Evolutionary conservation across 305 asterid genomes (phyloP).

Genomic region (Monarda citriodora): DNA sequence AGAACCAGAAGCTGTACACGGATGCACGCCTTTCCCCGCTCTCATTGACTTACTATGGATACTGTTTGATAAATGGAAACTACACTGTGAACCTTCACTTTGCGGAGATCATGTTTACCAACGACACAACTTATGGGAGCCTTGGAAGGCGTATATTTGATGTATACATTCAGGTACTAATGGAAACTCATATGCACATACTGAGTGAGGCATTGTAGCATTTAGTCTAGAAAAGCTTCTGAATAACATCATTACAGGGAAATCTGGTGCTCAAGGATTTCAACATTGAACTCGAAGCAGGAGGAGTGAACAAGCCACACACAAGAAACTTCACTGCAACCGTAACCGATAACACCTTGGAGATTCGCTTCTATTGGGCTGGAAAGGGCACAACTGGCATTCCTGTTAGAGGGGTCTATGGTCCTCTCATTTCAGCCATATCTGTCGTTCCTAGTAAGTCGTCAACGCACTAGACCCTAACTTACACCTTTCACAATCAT

Average conservation of each 20-base stretch:
- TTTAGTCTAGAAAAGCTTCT: no score
- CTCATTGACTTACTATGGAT: conserved; percentile 71
- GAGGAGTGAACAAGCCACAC: conserved; percentile 30
- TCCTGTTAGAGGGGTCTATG: conserved; percentile 26
- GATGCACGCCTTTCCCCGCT: conserved; percentile 68
- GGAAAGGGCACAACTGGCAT: conserved; percentile 33
- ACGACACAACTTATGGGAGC: conserved; percentile 38
- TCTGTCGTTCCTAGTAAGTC: no score
- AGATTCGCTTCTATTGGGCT: conserved; percentile 61
- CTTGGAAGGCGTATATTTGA: conserved; percentile 77
- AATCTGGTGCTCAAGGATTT: conserved; percentile 28
- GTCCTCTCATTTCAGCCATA: conserved; percentile 42
- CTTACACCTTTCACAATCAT: no score
- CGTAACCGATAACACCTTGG: conserved; percentile 30
- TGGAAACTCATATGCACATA: not conserved
- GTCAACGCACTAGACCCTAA: no score
- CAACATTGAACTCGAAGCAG: conserved; percentile 34
- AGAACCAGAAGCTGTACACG: conserved; percentile 43
- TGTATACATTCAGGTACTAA: conserved; percentile 38
- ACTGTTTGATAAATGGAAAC: conserved; percentile 62
- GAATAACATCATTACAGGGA: no score
- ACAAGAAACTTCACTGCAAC: no score
- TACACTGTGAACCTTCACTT: conserved; percentile 76
- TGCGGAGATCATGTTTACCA: conserved; percentile 70
- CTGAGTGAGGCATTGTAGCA: no score